Evolutionary conservation across 1,139 yeast genomes (phyloP).

Genomic region (Candida albicans): DNA sequence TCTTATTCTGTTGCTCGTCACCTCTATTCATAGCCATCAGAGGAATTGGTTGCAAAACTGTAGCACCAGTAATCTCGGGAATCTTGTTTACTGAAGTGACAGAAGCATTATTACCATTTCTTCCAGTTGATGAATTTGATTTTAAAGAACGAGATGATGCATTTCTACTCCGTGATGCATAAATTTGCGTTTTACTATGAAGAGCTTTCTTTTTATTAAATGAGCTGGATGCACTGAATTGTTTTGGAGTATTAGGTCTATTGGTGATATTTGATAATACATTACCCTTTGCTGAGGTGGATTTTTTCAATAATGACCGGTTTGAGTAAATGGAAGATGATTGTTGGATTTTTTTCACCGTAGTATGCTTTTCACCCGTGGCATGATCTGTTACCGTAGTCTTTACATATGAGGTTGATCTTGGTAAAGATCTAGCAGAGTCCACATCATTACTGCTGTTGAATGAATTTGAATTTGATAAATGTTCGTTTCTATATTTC

Average conservation of each 20-base stretch:
- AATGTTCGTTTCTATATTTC: constrained; percentile 82
- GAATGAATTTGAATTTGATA: constrained; percentile 20
- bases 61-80: neutral
- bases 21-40: neutral
- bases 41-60: neutral
- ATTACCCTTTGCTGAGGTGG: constrained; percentile 13
- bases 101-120: neutral
- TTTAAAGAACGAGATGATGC: constrained; percentile 2
- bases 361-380: constrained; percentile 29
- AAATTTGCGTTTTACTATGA: constrained; percentile 27
- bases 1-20: constrained; percentile 9
- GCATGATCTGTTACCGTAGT: constrained; percentile 37
- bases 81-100: no score
- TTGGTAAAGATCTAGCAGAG: constrained; percentile 32
- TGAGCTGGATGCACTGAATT: constrained; percentile 42
- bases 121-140: constrained; percentile 9
- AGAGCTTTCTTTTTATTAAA: constrained; percentile 37
- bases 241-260: constrained; percentile 19
- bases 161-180: constrained; percentile 9
- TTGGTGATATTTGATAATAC: constrained; percentile 36
- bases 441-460: constrained; percentile 17
- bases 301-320: constrained; percentile 14
- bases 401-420: constrained; percentile 48
- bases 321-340: constrained; percentile 25
- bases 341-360: constrained; percentile 21